Evolutionary conservation across 2,329 filamentous ascomycete genomes (phyloP).

Genomic region (Bertia moriformis): DNA sequence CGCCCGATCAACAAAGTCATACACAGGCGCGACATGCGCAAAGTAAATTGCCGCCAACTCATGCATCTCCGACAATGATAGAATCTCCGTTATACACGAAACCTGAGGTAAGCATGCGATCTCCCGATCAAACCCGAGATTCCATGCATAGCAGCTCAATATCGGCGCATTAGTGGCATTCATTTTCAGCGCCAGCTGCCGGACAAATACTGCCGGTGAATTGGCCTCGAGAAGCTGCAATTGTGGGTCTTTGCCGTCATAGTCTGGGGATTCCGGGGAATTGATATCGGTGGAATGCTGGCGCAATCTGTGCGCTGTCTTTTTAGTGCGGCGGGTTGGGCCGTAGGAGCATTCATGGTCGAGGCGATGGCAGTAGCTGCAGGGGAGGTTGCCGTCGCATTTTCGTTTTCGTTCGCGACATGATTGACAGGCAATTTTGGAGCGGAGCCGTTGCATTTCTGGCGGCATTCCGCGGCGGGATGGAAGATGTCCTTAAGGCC

Average conservation of each 20-base stretch:
- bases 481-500: neutral
- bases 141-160: no score
- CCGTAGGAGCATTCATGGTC: slow-evolving; percentile 9
- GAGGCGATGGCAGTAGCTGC: slow-evolving; percentile 8
- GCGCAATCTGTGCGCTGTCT: neutral
- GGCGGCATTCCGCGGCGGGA: neutral
- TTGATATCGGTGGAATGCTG: neutral
- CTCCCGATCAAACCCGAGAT: no score
- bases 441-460: neutral
- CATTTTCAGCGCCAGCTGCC: no score
- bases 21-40: no score
- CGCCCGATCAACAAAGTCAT: neutral
- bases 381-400: slow-evolving; percentile 9
- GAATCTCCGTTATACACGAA: no score
- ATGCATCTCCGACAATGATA: no score
- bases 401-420: slow-evolving; percentile 10
- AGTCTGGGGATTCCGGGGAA: neutral
- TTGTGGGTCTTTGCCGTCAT: neutral
- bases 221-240: no score
- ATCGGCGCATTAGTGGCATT: no score
- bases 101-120: no score
- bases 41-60: no score
- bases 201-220: no score
- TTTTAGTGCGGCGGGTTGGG: slow-evolving; percentile 3
- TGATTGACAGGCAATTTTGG: slow-evolving; percentile 2